phyloP scores from a whole-genome alignment of 148 eudicot genomes.

The Persicaria tinctoria region DNA sequence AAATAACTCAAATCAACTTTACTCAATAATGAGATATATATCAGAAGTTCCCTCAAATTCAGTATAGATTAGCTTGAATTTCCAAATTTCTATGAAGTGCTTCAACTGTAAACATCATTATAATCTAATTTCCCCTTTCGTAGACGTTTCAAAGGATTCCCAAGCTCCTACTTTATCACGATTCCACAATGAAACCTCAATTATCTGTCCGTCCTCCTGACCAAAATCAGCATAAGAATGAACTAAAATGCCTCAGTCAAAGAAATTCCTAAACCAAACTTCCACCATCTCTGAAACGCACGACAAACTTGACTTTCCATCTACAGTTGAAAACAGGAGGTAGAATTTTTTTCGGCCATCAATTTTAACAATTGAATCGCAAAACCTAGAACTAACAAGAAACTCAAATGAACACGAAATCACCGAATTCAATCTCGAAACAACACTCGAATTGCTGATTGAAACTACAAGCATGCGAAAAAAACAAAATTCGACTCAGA shows the following conservation, averaged over 20 bases:
- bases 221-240: not conserved
- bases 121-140: not conserved
- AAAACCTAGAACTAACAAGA: not conserved
- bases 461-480: not conserved
- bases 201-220: not conserved
- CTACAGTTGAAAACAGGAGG: not conserved
- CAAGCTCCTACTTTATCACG: not conserved
- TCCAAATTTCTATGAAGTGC: not conserved
- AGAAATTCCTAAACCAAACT: not conserved
- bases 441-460: not conserved
- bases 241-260: not conserved
- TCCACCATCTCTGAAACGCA: not conserved
- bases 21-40: not conserved
- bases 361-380: not conserved
- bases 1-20: too few species aligned
- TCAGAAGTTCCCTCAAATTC: not conserved
- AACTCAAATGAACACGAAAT: not conserved
- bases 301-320: not conserved
- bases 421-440: not conserved
- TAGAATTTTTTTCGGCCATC: not conserved
- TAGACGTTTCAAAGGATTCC: not conserved
- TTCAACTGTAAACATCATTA: not conserved
- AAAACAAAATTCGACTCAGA: constrained; percentile 24
- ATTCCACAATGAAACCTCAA: constrained; percentile 8
- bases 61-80: not conserved